phyloP scores from a whole-genome alignment of 805 yeast species.

The Clavispora asparagi region DNA sequence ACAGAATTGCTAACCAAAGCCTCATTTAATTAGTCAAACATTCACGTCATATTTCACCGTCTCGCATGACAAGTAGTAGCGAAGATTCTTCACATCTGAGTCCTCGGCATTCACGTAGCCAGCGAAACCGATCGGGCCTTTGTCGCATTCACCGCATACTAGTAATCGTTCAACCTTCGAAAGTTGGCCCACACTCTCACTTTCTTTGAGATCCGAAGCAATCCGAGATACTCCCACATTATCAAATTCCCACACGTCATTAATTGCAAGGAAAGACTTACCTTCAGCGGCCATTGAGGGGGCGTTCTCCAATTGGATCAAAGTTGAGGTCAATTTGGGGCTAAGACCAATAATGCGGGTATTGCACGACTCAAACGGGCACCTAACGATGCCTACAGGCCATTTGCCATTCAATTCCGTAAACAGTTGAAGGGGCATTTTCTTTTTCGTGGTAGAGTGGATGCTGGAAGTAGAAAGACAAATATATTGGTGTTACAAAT shows the following conservation, averaged over 20 bases:
- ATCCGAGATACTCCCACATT: slow-evolving; percentile 68
- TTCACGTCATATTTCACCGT: slow-evolving; percentile 38
- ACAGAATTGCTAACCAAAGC: too few relatives aligned
- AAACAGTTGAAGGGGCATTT: slow-evolving; percentile 3
- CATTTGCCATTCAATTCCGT: slow-evolving; percentile 2
- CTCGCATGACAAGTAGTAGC: slow-evolving; percentile 40
- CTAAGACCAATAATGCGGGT: slow-evolving; percentile 20
- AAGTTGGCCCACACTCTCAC: slow-evolving; percentile 14
- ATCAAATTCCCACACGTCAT: slow-evolving; percentile 75
- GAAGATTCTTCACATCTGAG: slow-evolving; percentile 33
- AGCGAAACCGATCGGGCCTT: slow-evolving; percentile 73
- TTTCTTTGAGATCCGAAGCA: slow-evolving; percentile 19
- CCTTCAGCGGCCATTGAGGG: slow-evolving; percentile 24
- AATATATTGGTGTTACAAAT: neutral
- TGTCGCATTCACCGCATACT: slow-evolving; percentile 72
- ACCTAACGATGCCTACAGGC: slow-evolving; percentile 13
- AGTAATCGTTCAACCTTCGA: slow-evolving; percentile 47
- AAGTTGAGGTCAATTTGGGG: slow-evolving; percentile 5
- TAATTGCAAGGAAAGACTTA: slow-evolving; percentile 35
- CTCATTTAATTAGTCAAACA: neutral
- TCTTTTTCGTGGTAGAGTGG: neutral
- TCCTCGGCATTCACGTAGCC: slow-evolving; percentile 28
- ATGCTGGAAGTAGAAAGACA: neutral
- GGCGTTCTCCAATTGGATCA: slow-evolving; percentile 15
- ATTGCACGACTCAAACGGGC: slow-evolving; percentile 23